phyloP scores from a whole-genome alignment of 495 filamentous ascomycete genomes.

The Monascus purpureus region DNA sequence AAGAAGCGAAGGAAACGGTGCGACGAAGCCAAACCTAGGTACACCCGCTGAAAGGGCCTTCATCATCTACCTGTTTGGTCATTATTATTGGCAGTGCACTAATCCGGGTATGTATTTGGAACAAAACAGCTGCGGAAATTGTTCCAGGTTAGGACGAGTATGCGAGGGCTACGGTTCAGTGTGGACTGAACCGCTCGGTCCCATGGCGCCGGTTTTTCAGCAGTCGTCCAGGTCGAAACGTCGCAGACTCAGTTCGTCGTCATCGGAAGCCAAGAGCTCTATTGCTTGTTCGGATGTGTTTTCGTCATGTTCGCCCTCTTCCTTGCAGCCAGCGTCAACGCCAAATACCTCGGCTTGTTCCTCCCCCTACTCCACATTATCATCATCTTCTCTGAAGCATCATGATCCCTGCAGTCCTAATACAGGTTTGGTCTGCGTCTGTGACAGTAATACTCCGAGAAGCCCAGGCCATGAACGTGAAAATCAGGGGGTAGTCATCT shows the following conservation, averaged over 20 bases:
- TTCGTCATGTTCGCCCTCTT: conserved; percentile 3
- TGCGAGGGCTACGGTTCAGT: conserved; percentile 34
- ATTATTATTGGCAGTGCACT: no score
- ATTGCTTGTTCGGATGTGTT: conserved; percentile 7
- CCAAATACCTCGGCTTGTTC: conserved; percentile 4
- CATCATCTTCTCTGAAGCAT: conserved; percentile 3
- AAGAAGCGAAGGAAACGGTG: conserved; percentile 31
- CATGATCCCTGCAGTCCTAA: neutral
- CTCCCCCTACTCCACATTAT: conserved; percentile 3
- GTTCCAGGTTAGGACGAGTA: conserved; percentile 20
- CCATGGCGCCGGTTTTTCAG: conserved; percentile 19
- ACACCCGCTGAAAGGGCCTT: conserved; percentile 1
- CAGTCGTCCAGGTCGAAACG: conserved; percentile 13
- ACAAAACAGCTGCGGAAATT: conserved; percentile 24
- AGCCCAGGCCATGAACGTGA: neutral
- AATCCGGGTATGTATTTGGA: no score
- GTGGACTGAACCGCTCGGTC: conserved; percentile 26
- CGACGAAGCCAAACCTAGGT: conserved; percentile 32
- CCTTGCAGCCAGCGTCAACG: no score
- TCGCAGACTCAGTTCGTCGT: conserved; percentile 13
- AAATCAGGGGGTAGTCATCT: neutral
- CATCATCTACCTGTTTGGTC: no score
- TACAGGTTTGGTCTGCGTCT: neutral
- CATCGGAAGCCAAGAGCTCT: conserved; percentile 12
- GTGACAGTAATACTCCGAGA: neutral